These are phyloP conservation scores for Aphanomyces astaci DNA, from an alignment of 352 stramenopile species.

Conservation along the genomic window DNA sequence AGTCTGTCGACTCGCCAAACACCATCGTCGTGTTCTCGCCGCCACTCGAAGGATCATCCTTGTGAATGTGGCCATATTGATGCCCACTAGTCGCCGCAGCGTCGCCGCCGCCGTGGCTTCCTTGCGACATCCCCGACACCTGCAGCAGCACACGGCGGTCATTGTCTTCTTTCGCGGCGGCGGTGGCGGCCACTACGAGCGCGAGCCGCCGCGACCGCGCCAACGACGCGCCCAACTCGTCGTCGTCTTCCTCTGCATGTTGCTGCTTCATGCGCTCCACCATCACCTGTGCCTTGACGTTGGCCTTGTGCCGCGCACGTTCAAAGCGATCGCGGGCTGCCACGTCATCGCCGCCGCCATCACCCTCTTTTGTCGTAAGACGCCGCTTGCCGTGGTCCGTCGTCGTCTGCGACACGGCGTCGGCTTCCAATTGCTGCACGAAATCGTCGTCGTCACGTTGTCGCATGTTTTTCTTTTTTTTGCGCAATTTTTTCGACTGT, in stretches of 20 bases:
- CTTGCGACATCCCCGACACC: constrained; percentile 26
- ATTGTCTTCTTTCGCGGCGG: constrained; percentile 23
- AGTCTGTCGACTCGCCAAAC: constrained; percentile 81
- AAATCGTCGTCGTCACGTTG: constrained; percentile 29
- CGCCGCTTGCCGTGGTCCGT: constrained; percentile 57
- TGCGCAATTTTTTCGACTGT: constrained; percentile 68
- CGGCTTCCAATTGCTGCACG: constrained; percentile 56
- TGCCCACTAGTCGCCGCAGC: no score
- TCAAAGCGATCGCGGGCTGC: constrained; percentile 57
- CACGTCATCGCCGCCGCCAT: constrained; percentile 29
- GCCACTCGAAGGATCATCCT: constrained; percentile 23
- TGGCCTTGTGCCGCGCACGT: constrained; percentile 57
- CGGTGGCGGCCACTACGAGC: constrained; percentile 37
- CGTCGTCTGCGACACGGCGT: constrained; percentile 27
- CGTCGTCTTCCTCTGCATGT: constrained; percentile 40
- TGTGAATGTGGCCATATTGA: no score
- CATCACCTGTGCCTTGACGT: constrained; percentile 23
- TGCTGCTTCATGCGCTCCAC: constrained; percentile 1
- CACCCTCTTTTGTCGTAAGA: constrained; percentile 24
- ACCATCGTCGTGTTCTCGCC: constrained; percentile 41
- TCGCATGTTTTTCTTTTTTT: constrained; percentile 54
- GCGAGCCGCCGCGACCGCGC: constrained; percentile 52
- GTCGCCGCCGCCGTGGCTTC: constrained; percentile 29
- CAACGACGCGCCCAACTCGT: constrained; percentile 70
- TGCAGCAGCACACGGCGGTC: constrained; percentile 26